Base-by-base conservation (phyloP, 228 moss, liverwort and hornwort species). In the Sphagnum fallax region DNA sequence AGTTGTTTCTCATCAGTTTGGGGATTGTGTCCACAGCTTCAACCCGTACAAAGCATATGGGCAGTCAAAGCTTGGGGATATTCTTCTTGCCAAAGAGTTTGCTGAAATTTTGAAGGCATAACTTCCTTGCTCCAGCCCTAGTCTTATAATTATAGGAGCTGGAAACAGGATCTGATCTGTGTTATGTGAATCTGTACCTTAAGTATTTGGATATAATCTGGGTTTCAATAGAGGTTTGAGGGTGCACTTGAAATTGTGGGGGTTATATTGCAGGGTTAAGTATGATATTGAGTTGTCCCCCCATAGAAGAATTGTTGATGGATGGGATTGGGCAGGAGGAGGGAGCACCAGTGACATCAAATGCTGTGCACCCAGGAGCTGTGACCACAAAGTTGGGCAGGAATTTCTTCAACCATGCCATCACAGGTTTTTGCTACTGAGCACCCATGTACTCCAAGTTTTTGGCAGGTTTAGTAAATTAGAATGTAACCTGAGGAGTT, bases 311-410 rank as follows among this genome's bases (percentile, higher is more conserved):
- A 5, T 5, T 60, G 13, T 13, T 14, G 32, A 10, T 5, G 3
- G 47, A 15, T 63, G 63, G 10, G 10, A 6, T 67, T 67, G 51
- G n/a, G 70, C 78, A 87, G 87, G 70, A 64, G 6, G 87, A 87
- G 65, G 83, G 83, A 4, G 87, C 78, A 52, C 83, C 83, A 49
- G 83, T 87, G 60, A 80, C 83, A 52, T 80, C 76, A 49, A 87
- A 87, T 63, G 60, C 74, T 5, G 87, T 47, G 16, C 80, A 87
- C 9, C 87, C 87, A 4, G 87, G 87, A 69, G 74, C 83, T 48
- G 76, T 83, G 6, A 80, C 71, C 52, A 65, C 72, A 11, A 59
- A 74, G 6, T 63, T 87, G 18, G 87, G 87, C 60, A 69, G 73
- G 63, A 67, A 52, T 49, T 86, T 82, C 73, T 77, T 86, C 13